phyloP scores from a whole-genome alignment of 345 rosid species.

The Citrus inodora region DNA sequence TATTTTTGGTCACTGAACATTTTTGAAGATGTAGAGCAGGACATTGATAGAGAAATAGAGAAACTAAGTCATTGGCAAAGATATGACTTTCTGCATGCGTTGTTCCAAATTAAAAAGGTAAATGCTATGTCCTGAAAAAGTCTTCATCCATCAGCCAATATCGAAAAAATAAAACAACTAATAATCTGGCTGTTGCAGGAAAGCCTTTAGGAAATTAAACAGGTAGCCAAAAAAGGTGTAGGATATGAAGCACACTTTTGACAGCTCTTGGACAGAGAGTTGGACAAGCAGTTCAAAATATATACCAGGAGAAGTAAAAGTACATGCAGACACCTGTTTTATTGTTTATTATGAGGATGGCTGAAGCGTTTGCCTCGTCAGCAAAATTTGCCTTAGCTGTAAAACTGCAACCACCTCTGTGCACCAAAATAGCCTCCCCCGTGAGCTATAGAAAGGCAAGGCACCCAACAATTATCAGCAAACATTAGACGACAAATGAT shows the following conservation, averaged over 20 bases:
- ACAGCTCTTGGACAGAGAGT: neutral
- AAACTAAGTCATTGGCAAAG: neutral
- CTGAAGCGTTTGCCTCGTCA: conserved; percentile 70
- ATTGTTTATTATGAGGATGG: conserved; percentile 73
- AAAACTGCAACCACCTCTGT: conserved; percentile 87
- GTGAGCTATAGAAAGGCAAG: conserved; percentile 44
- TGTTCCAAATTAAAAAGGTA: neutral
- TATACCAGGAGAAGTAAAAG: neutral
- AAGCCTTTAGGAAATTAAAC: neutral
- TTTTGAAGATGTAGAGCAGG: neutral
- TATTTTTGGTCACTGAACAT: neutral
- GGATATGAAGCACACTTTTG: neutral
- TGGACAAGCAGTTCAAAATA: neutral
- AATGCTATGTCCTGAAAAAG: neutral
- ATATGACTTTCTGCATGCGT: neutral
- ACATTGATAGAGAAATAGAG: neutral
- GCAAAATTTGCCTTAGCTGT: conserved; percentile 70
- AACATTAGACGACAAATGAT: conserved; percentile 3
- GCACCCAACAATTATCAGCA: conserved; percentile 14
- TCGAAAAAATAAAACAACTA: neutral
- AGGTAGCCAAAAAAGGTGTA: neutral
- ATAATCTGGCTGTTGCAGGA: neutral
- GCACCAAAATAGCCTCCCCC: conserved; percentile 63
- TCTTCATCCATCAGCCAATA: neutral
- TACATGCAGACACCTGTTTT: conserved; percentile 45